Conservation (phyloP, 495 filamentous ascomycete species). For the Xylaria telfairii region DNA sequence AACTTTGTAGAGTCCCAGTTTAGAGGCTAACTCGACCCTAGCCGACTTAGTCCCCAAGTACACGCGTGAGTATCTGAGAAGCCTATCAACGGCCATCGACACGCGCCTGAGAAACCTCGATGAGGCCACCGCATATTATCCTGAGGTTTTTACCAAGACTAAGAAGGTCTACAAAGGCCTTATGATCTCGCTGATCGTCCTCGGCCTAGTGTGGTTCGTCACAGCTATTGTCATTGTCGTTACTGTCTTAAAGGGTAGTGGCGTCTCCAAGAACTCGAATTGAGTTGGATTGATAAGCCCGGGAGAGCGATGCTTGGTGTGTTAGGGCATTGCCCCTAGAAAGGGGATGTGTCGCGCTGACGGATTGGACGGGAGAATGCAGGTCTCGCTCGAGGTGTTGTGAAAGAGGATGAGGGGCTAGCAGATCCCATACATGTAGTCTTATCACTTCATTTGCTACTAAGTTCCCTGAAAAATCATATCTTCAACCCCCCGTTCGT, state of each 20-base stretch:
- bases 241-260: not conserved
- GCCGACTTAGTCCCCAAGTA: slow-evolving; percentile 7
- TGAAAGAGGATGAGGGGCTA: not conserved
- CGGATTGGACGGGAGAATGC: not conserved
- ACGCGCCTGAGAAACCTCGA: not conserved
- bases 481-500: not conserved
- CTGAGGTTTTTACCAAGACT: not conserved
- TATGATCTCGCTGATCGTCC: not conserved
- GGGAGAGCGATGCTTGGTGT: not conserved
- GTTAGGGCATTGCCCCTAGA: not conserved
- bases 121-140: not conserved
- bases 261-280: not conserved
- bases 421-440: slow-evolving; percentile 3
- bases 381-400: not conserved
- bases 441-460: not conserved
- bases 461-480: not conserved
- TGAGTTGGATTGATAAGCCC: not conserved
- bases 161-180: not conserved
- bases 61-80: slow-evolving; percentile 20
- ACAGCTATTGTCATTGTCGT: not conserved
- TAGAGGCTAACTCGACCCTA: not conserved
- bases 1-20: no score
- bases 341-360: not conserved
- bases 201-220: not conserved
- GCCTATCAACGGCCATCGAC: not conserved